Percentiles rank a stretch among this genome's conserved stretches.
These are phyloP conservation scores for Trichoderma pleuroti DNA, from an alignment of 2,329 filamentous ascomycete species.

Conservation along the genomic window DNA sequence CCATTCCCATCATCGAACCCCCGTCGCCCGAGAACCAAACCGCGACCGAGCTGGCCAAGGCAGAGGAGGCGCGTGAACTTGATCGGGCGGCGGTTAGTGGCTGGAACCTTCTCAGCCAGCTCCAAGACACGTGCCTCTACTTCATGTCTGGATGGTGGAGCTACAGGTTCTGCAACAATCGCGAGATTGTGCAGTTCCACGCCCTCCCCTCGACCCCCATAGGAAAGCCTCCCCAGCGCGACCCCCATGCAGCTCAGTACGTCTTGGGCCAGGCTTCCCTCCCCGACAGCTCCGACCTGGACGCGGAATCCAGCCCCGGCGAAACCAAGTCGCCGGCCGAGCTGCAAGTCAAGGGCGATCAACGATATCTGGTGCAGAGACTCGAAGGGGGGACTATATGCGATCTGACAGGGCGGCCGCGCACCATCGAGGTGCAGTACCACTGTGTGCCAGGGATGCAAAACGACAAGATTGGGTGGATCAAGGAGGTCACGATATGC, in stretches of 20 bases:
- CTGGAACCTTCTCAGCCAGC: slow-evolving; percentile 72
- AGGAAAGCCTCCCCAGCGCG: slow-evolving; percentile 71
- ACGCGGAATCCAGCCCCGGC: slow-evolving; percentile 25
- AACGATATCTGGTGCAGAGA: slow-evolving; percentile 80
- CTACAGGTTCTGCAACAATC: slow-evolving; percentile 89
- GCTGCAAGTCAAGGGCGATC: slow-evolving; percentile 77
- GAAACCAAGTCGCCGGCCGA: slow-evolving; percentile 49
- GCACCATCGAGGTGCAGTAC: slow-evolving; percentile 80
- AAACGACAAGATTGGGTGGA: slow-evolving; percentile 78
- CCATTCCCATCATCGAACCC: slow-evolving; percentile 68
- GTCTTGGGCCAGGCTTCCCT: slow-evolving; percentile 61
- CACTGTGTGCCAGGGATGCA: slow-evolving; percentile 73
- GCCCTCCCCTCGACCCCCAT: slow-evolving; percentile 65
- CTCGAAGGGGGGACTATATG: slow-evolving; percentile 77
- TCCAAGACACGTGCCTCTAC: slow-evolving; percentile 83
- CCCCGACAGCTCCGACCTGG: slow-evolving; percentile 28
- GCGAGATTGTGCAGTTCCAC: slow-evolving; percentile 86
- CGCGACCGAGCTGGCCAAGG: slow-evolving; percentile 62
- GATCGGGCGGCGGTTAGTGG: slow-evolving; percentile 72
- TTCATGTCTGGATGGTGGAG: slow-evolving; percentile 88
- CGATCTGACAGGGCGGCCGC: slow-evolving; percentile 76
- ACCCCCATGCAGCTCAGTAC: slow-evolving; percentile 72
- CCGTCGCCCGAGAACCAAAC: slow-evolving; percentile 58
- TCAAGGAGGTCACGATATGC: slow-evolving; percentile 89
- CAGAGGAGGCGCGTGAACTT: slow-evolving; percentile 77